These are phyloP conservation scores for Polymyxa betae DNA, from an alignment of 208 protist species.

Conservation along the genomic window DNA sequence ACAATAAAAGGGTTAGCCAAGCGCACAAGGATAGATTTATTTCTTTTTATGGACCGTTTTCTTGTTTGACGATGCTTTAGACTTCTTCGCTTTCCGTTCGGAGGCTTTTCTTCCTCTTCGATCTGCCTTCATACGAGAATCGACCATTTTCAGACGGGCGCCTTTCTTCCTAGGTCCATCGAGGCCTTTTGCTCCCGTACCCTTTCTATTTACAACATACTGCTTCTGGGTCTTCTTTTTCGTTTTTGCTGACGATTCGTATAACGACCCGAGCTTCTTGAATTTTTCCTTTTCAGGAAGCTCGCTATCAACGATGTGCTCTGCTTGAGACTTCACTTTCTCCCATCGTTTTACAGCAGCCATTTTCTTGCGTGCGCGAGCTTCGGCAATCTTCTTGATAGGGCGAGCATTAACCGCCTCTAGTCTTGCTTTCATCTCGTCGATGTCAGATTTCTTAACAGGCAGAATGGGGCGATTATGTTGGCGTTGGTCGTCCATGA, in stretches of 20 bases:
- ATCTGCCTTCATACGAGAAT: conserved; percentile 41
- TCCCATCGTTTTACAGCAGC: conserved; percentile 50
- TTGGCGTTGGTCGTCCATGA: conserved; percentile 61
- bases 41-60: too few species aligned
- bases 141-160: conserved; percentile 46
- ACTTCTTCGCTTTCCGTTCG: conserved; percentile 6
- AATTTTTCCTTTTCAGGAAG: conserved; percentile 27
- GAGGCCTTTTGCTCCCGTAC: neutral
- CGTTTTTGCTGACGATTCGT: neutral
- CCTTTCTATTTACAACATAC: conserved; percentile 20
- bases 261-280: neutral
- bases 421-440: conserved; percentile 53
- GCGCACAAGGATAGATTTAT: too few species aligned
- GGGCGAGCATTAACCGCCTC: conserved; percentile 63
- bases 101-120: neutral
- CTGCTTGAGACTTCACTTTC: neutral
- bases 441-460: conserved; percentile 63
- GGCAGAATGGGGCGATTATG: conserved; percentile 59
- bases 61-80: too few species aligned
- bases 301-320: neutral
- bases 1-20: too few species aligned
- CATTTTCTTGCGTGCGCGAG: conserved; percentile 57
- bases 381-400: conserved; percentile 70
- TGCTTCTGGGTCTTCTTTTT: conserved; percentile 27
- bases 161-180: neutral